Base-by-base conservation (phyloP, 164 flowering plant genomes). In the Kingdonia uniflora region DNA sequence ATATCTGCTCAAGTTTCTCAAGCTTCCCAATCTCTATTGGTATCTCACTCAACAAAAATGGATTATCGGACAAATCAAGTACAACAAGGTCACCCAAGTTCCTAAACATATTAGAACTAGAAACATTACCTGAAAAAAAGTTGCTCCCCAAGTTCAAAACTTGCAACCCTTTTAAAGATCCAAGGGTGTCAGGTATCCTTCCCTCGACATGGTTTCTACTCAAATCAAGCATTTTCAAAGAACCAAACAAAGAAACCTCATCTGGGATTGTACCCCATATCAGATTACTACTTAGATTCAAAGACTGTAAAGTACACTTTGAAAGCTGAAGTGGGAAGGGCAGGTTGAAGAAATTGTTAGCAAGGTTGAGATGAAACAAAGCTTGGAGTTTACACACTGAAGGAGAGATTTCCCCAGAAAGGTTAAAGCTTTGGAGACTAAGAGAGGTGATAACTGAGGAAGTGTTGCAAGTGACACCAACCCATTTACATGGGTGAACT, bases 291-390 rank as follows among this genome's bases (percentile, higher is more conserved):
- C n/a, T 85, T 53, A 89, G 77, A 71, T 86, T 86, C 51, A 89
- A 57, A 38, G 71, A 68, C 54, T 73, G 59, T 14, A 76, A 64
- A 12, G 21, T 58, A 58, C 97, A 89, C 20, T 72, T 68, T n/a
- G 86, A 80, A 38, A 89, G 71, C 21, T 78, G 83, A 35, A 84
- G 80, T 42, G 97, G 90, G 37, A 89, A 77, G 48, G 95, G 76
- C 52, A 75, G 80, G 60, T 80, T 79, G 55, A 89, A 84, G 68
- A 68, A 57, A 52, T 89, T 89, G 42, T 78, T 68, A 40, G 97
- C 85, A 51, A 89, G 87, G 54, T 74, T 80, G 39, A 89, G 83
- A 45, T 65, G 51, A 52, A 79, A 45, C 40, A 85, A 76, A 49
- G 45, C 56, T 26, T 76, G 65, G 11, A 89, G 78, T 11, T 71